These are phyloP conservation scores for Pseudohyphozyma bogoriensis DNA, from an alignment of 768 basidiomycete species.

Conservation along the genomic window DNA sequence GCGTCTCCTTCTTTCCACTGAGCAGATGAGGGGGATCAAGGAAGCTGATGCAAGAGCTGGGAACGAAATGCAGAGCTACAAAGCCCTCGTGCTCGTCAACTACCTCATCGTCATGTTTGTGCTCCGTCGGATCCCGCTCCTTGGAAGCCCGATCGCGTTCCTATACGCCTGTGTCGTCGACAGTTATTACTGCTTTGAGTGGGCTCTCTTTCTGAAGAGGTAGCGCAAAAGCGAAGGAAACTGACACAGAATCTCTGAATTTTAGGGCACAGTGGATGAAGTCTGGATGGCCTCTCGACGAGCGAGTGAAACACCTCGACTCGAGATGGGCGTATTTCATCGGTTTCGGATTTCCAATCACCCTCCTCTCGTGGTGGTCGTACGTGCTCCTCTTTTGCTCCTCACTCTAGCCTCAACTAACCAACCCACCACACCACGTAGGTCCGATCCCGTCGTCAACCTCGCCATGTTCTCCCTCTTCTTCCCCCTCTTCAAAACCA, in stretches of 20 bases:
- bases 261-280: constrained; percentile 15
- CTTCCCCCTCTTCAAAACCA: constrained; percentile 57
- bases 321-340: constrained; percentile 84
- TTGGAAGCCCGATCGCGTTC: constrained; percentile 55
- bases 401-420: constrained; percentile 55
- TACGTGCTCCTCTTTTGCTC: constrained; percentile 51
- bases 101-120: constrained; percentile 60
- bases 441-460: constrained; percentile 45
- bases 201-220: constrained; percentile 30
- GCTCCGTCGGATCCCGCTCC: constrained; percentile 53
- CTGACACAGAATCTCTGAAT: not conserved
- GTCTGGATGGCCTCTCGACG: constrained; percentile 26
- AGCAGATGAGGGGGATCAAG: constrained; percentile 32
- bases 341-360: constrained; percentile 54
- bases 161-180: constrained; percentile 76
- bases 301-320: constrained; percentile 50
- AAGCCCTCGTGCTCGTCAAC: constrained; percentile 68
- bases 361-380: constrained; percentile 27
- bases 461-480: constrained; percentile 73
- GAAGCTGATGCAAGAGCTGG: not conserved
- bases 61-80: constrained; percentile 42
- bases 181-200: constrained; percentile 91
- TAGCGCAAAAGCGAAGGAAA: too few species aligned
- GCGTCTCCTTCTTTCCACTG: not conserved
- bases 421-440: not conserved